Evolutionary conservation across 148 eudicot genomes (phyloP).

Genomic region (Chenopodium quinoa): DNA sequence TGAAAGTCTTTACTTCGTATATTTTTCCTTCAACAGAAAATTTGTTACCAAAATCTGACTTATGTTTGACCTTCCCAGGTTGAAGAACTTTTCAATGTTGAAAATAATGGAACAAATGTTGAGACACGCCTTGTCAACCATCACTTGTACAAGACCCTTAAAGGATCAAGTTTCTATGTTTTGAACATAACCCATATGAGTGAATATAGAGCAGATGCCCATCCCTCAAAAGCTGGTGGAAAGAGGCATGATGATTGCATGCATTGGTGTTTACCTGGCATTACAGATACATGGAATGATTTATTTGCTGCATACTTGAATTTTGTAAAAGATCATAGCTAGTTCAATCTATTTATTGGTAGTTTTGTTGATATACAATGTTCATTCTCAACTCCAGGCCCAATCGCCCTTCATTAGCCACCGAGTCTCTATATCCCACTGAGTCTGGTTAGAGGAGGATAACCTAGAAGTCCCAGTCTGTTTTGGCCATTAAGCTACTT

Average conservation of each 20-base stretch:
- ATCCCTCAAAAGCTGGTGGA: conserved; percentile 88
- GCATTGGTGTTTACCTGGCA: conserved; percentile 99
- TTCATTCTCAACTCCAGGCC: neutral
- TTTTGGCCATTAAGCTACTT: too few relatives aligned
- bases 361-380: neutral
- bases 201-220: conserved; percentile 94
- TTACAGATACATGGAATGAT: conserved; percentile 98
- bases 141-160: conserved; percentile 61
- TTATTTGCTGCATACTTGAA: conserved; percentile 56
- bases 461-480: too few relatives aligned
- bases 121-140: conserved; percentile 73
- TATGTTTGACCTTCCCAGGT: conserved; percentile 41
- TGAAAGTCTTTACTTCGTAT: too few relatives aligned
- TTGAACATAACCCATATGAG: conserved; percentile 79
- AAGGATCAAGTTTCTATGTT: conserved; percentile 51
- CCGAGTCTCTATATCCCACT: too few relatives aligned
- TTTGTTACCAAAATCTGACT: neutral
- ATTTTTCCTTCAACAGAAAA: neutral
- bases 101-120: conserved; percentile 83
- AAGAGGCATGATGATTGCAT: conserved; percentile 97
- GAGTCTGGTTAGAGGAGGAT: too few relatives aligned
- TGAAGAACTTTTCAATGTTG: conserved; percentile 56
- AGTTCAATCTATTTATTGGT: neutral
- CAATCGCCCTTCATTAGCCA: too few relatives aligned
- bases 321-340: conserved; percentile 24